Base-by-base conservation (phyloP, 176 grass and related monocot species). In the Canna indica region DNA sequence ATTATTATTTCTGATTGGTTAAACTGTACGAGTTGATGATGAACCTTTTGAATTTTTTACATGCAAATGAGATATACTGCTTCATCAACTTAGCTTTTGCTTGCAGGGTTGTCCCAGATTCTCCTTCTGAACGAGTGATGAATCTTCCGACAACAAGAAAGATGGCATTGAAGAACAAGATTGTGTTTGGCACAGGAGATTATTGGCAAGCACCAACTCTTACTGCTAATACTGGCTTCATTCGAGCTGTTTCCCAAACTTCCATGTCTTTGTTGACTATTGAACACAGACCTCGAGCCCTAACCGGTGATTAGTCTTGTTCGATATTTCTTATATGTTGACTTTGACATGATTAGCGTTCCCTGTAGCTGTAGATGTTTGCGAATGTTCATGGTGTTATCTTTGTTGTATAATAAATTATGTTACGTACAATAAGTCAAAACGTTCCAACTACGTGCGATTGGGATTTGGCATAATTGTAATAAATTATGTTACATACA, bases 181-280 rank as follows among this genome's bases (percentile, higher is more conserved):
- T 92, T 52, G 80, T 85, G 35, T 93, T 97, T 60, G 94, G 94
- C 22, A 97, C 94, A 64, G 94, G 94, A 27, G 94, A 93, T 75
- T 75, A 74, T 46, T 90, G 94, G 89, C 84, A 70, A 18, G 82
- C 89, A 64, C 86, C 86, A 32, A 97, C 94, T 69, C 67, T 97
- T 72, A 97, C 89, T 4, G 94, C 94, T 24, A 97, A 92, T 60
- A 90, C 81, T 78, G 86, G 81, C 26, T 82, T 93, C 7, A 84
- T 88, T 48, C 82, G 94, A 74, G 89, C 94, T 69, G 77, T 97
- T 83, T 88, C 86, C 29, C 86, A 97, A 61, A 78, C 78, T 42
- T 84, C 81, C 58, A 87, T 97, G 88, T 75, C 94, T 22, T 64
- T 97, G 76, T 57, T 90, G 76, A 92, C 86, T 34, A 75, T 90